A percentile compares a stretch with the other conserved stretches of the same genome.
Evolutionary conservation across 768 basidiomycete genomes (phyloP).

Genomic region (Leccinum disarticulatum): DNA sequence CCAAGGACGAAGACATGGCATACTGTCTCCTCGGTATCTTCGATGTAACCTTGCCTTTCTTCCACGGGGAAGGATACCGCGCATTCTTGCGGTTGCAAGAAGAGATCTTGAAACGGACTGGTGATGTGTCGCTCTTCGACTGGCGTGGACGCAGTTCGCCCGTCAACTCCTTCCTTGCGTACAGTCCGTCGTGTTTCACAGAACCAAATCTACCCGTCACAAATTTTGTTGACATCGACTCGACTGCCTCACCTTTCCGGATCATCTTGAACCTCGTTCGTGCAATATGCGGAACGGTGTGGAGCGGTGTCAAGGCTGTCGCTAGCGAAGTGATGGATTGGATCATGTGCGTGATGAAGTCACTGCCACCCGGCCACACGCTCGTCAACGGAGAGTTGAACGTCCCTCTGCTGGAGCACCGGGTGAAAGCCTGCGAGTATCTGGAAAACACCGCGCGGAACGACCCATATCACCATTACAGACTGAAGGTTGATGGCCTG

Average conservation of each 20-base stretch:
- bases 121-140: constrained; percentile 25
- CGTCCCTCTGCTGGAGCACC: constrained; percentile 23
- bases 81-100: constrained; percentile 32
- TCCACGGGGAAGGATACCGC: constrained; percentile 29
- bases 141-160: constrained; percentile 24
- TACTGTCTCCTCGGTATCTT: constrained; percentile 34
- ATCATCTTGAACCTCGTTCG: constrained; percentile 17
- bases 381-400: constrained; percentile 27
- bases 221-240: constrained; percentile 1
- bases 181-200: constrained; percentile 17
- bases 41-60: constrained; percentile 26
- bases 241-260: constrained; percentile 7
- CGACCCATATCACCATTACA: constrained; percentile 7
- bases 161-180: constrained; percentile 25
- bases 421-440: constrained; percentile 11
- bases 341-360: constrained; percentile 8
- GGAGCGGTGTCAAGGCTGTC: constrained; percentile 10
- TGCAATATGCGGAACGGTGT: constrained; percentile 7
- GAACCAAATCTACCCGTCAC: constrained; percentile 4
- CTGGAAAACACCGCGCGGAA: neutral
- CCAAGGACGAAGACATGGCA: constrained; percentile 29
- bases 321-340: neutral
- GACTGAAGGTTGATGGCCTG: constrained; percentile 14
- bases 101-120: constrained; percentile 29
- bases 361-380: constrained; percentile 18